Percentiles rank a stretch among this genome's conserved stretches.
Evolutionary conservation across 192 early-diverging fungal species (phyloP).

Genomic region (Spizellomyces punctatus): DNA sequence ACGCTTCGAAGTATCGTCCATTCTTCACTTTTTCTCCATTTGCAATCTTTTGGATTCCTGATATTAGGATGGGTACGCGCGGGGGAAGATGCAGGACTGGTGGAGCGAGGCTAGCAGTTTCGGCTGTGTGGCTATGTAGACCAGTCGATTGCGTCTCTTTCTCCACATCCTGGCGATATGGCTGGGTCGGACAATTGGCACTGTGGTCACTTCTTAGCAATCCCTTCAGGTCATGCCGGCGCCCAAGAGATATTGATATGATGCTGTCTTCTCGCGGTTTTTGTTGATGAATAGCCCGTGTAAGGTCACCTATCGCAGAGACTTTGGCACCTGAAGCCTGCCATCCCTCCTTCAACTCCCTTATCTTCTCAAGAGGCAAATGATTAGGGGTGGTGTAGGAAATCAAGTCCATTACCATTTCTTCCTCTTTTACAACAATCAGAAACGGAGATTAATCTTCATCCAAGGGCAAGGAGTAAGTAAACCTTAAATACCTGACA

Average conservation of each 20-base stretch:
- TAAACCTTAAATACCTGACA: no score
- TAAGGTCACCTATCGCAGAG: background rate
- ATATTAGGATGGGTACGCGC: slow-evolving; percentile 7
- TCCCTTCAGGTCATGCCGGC: no score
- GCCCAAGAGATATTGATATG: no score
- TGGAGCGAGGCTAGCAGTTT: no score
- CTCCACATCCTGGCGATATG: no score
- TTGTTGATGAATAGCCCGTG: slow-evolving; percentile 1
- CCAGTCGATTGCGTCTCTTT: no score
- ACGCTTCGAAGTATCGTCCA: slow-evolving; percentile 12
- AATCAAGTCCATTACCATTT: slow-evolving; percentile 6
- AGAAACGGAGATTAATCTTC: background rate
- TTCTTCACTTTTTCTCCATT: background rate
- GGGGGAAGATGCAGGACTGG: background rate
- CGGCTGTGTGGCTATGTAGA: no score
- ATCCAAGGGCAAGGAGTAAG: no score
- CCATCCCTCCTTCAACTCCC: background rate
- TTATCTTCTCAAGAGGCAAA: background rate
- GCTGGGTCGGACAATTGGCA: no score
- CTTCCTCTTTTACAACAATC: slow-evolving; percentile 5
- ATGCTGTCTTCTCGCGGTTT: background rate
- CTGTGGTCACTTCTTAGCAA: no score
- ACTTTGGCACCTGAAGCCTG: slow-evolving; percentile 1
- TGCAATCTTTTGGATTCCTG: slow-evolving; percentile 2
- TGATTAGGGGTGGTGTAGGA: slow-evolving; percentile 6